Evolutionary conservation across 164 flowering plant species (phyloP).

Genomic region (Tetrastigma voinierianum): DNA sequence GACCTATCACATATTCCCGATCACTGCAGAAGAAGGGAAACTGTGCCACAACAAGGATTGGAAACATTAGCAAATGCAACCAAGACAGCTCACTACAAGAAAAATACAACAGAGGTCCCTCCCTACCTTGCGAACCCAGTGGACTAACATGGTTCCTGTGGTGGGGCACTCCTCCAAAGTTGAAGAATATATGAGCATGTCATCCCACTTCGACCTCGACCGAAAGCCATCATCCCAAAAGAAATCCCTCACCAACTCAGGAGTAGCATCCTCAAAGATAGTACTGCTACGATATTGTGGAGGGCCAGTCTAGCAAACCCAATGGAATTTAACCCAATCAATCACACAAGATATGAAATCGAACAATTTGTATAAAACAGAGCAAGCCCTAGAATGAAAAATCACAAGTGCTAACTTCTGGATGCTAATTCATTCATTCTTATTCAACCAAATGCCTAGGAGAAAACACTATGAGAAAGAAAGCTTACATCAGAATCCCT

Average conservation of each 20-base stretch:
- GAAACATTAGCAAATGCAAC: neutral
- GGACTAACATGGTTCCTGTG: constrained; percentile 69
- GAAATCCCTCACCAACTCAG: constrained; percentile 74
- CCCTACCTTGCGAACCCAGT: constrained; percentile 75
- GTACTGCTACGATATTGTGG: constrained; percentile 73
- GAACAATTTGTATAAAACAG: neutral
- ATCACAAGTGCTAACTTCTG: neutral
- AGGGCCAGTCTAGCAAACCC: constrained; percentile 51
- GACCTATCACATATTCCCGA: constrained; percentile 67
- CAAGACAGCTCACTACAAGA: neutral
- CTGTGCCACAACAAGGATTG: constrained; percentile 32
- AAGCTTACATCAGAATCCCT: constrained; percentile 52
- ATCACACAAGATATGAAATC: neutral
- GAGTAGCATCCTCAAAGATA: constrained; percentile 65
- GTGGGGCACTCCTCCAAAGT: constrained; percentile 56
- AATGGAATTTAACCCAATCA: constrained; percentile 9
- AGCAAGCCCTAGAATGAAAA: neutral
- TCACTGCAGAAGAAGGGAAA: constrained; percentile 86
- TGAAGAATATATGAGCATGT: constrained; percentile 53
- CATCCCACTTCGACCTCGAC: constrained; percentile 61
- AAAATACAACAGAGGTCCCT: neutral
- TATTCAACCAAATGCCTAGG: neutral
- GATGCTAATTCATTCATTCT: no score
- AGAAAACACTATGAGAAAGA: neutral
- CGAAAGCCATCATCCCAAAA: constrained; percentile 87